phyloP scores from a whole-genome alignment of 2,329 filamentous ascomycete species.

The Venturia carpophila region DNA sequence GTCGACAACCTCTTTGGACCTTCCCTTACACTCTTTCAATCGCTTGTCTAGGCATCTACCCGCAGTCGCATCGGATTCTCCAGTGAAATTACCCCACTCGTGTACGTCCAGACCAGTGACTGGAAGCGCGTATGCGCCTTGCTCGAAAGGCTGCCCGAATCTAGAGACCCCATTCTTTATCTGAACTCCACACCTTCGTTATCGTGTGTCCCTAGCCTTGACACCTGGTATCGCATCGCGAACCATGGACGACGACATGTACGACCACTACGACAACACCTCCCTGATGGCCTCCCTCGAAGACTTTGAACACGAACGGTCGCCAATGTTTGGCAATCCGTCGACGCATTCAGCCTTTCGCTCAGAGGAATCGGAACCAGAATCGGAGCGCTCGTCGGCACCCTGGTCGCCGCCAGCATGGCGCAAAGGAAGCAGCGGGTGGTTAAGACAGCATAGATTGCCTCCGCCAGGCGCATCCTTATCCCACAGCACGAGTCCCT shows the following conservation, averaged over 20 bases:
- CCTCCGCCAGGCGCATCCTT: slow-evolving; percentile 26
- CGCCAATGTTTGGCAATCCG: slow-evolving; percentile 47
- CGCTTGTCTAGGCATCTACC: neutral
- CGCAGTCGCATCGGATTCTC: neutral
- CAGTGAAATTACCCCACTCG: slow-evolving; percentile 1
- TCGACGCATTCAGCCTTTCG: slow-evolving; percentile 59
- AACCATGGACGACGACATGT: slow-evolving; percentile 15
- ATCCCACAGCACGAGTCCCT: slow-evolving; percentile 52
- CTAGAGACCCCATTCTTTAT: neutral
- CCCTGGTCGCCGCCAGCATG: slow-evolving; percentile 61
- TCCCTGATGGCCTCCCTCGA: slow-evolving; percentile 53
- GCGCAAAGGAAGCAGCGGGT: slow-evolving; percentile 51
- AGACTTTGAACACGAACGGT: slow-evolving; percentile 50
- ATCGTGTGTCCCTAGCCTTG: slow-evolving; percentile 1
- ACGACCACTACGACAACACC: slow-evolving; percentile 35
- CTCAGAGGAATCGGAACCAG: slow-evolving; percentile 37
- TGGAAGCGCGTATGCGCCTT: neutral
- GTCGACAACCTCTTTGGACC: neutral
- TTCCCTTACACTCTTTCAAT: neutral
- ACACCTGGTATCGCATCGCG: slow-evolving; percentile 2
- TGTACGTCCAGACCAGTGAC: neutral
- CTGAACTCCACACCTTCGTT: slow-evolving; percentile 1
- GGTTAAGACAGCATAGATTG: slow-evolving; percentile 35
- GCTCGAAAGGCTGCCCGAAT: slow-evolving; percentile 3
- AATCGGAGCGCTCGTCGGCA: slow-evolving; percentile 39